Evolutionary conservation across 2,329 filamentous ascomycete species (phyloP), one percentile per base, ranked within the genome.

Genomic region (Pseudocercospora eumusae): DNA sequence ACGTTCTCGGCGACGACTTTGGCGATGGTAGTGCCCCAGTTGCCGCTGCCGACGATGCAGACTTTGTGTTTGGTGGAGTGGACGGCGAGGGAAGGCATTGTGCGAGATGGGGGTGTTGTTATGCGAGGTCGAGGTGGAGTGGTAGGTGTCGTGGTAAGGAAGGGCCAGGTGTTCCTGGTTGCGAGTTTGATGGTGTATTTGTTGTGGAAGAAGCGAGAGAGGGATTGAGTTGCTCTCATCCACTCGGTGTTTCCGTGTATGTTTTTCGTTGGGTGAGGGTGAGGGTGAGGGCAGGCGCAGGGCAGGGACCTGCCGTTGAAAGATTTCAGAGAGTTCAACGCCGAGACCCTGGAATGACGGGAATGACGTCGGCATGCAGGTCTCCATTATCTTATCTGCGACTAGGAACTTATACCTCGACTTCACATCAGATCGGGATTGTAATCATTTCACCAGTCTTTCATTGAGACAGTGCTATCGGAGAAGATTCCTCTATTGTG

Each of bases 1-100:
- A 92, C 90, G 80, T 96, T 99, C 78, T 99, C 93, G 70, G 93
- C 93, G 57, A 97, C 86, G 65, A 99, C 96, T 80, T 99, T 99
- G 75, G 93, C 88, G 78, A 99, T 97, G 63, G 95, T 96, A 64
- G 92, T 96, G 71, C 95, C 95, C 92, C 95, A 99, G 79, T 99
- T 99, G 72, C 95, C 95, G 57, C 93, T 98, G 71, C 95, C 95
- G 68, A 99, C 86, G 57, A 99, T 86, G 65, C 92, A 93, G 73
- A 97, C 91, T 83, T 92, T 96, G 85, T 96, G 92, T 79, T 89
- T 92, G 80, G 86, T 90, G 65, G 81, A 80, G 66, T 84, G 78
- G 60, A 83, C 75, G 63, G 78, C 77, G 49, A 83, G 74, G 23
- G 77, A 78, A 57, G 81, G 78, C 81, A 83, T 83, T 66, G 20